These are phyloP conservation scores for Pleurostoma richardsiae DNA, from an alignment of 2,329 filamentous ascomycete genomes.

Conservation along the genomic window DNA sequence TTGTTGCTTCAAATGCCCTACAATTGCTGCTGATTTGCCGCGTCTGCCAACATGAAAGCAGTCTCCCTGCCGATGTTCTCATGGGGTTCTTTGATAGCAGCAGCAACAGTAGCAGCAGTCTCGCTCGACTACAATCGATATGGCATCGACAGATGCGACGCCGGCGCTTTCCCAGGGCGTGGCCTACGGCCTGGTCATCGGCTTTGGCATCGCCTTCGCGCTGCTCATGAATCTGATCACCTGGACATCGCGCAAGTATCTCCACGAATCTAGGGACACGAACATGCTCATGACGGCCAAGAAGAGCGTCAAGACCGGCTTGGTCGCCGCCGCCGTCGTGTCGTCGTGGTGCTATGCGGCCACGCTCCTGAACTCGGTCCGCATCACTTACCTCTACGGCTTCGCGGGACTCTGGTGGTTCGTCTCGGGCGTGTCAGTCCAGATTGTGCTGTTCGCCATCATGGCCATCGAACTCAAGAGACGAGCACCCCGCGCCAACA, in stretches of 20 bases:
- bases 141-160: background rate
- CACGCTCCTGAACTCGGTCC: slow-evolving; percentile 59
- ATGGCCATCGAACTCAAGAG: slow-evolving; percentile 10
- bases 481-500: slow-evolving; percentile 6
- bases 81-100: too few relatives aligned
- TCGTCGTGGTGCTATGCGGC: slow-evolving; percentile 93
- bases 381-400: slow-evolving; percentile 7
- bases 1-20: too few relatives aligned
- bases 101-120: background rate
- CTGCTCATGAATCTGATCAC: slow-evolving; percentile 8
- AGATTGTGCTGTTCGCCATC: slow-evolving; percentile 1
- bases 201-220: slow-evolving; percentile 7
- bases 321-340: slow-evolving; percentile 38
- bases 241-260: slow-evolving; percentile 6
- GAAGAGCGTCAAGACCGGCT: slow-evolving; percentile 7
- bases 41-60: too few relatives aligned
- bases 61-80: too few relatives aligned
- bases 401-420: slow-evolving; percentile 9
- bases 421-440: background rate
- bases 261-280: slow-evolving; percentile 6
- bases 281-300: slow-evolving; percentile 9
- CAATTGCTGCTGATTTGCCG: too few relatives aligned
- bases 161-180: slow-evolving; percentile 6
- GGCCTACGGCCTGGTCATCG: slow-evolving; percentile 6
- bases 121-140: background rate